Conservation (phyloP, 768 basidiomycete species). For the Mycena galericulata region DNA sequence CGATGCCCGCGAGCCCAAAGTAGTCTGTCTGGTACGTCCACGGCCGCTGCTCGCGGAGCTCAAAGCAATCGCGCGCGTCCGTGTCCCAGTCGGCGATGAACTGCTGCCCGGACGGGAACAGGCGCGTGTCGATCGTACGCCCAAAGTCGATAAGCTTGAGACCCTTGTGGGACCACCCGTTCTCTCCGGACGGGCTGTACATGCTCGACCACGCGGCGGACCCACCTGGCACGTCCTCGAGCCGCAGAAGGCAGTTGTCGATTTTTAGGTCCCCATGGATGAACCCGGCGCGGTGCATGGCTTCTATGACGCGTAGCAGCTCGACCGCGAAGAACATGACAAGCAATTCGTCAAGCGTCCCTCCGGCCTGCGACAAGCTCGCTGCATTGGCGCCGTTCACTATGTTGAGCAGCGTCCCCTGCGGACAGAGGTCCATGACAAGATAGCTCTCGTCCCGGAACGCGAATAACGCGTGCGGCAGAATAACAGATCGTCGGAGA, state of each 20-base stretch:
- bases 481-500: constrained; percentile 76
- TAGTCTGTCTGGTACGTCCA: constrained; percentile 99
- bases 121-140: constrained; percentile 87
- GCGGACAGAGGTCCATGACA: constrained; percentile 87
- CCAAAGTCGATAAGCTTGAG: constrained; percentile 97
- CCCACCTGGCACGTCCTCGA: constrained; percentile 85
- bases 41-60: constrained; percentile 83
- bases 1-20: constrained; percentile 93
- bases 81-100: constrained; percentile 91
- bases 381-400: constrained; percentile 86
- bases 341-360: constrained; percentile 90
- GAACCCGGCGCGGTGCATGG: constrained; percentile 84
- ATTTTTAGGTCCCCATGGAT: constrained; percentile 99
- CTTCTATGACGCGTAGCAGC: constrained; percentile 84
- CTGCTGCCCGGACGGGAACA: constrained; percentile 83
- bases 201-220: constrained; percentile 74
- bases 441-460: constrained; percentile 93
- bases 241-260: constrained; percentile 96
- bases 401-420: constrained; percentile 92
- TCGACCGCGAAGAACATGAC: constrained; percentile 97
- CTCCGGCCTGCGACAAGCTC: constrained; percentile 84
- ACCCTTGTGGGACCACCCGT: constrained; percentile 91
- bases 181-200: constrained; percentile 84
- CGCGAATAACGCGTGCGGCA: constrained; percentile 83
- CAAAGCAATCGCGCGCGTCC: constrained; percentile 92